Evolutionary conservation across 345 rosid genomes (phyloP).

Genomic region (Mallotus nudiflorus): DNA sequence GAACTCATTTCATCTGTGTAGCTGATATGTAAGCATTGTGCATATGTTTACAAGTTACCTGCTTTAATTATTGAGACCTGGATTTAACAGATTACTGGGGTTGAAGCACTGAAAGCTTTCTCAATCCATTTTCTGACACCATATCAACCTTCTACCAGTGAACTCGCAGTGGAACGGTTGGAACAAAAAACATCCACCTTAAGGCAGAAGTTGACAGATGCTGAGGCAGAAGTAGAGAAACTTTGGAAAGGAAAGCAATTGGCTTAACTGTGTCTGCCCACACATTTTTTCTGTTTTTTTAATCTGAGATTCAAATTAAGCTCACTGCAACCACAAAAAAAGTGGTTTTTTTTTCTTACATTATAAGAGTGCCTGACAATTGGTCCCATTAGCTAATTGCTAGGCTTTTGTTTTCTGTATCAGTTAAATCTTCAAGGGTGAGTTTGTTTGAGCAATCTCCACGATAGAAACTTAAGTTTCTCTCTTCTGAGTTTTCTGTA

Average conservation of each 20-base stretch:
- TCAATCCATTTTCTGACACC: slow-evolving; percentile 64
- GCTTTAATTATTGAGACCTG: slow-evolving; percentile 20
- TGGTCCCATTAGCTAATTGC: too few species aligned
- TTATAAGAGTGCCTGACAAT: too few species aligned
- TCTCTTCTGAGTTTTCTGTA: not conserved
- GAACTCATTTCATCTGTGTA: not conserved
- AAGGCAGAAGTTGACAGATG: slow-evolving; percentile 52
- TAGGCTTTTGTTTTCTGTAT: too few species aligned
- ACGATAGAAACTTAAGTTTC: not conserved
- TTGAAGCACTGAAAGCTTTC: slow-evolving; percentile 79
- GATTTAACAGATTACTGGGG: slow-evolving; percentile 78
- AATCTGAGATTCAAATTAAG: too few species aligned
- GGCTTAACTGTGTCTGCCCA: slow-evolving; percentile 25
- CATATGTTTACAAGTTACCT: not conserved
- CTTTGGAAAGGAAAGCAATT: slow-evolving; percentile 58
- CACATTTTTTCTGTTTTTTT: not conserved
- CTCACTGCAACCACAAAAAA: too few species aligned
- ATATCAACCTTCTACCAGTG: slow-evolving; percentile 47
- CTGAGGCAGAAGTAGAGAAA: slow-evolving; percentile 74
- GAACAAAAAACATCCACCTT: slow-evolving; percentile 53
- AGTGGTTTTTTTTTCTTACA: too few species aligned
- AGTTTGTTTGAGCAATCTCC: not conserved
- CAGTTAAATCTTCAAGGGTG: too few species aligned
- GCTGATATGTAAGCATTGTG: not conserved
- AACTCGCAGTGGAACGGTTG: slow-evolving; percentile 54